A percentile compares a stretch with the other conserved stretches of the same genome.
Conservation (phyloP, 2,329 filamentous ascomycete genomes). For the Dothistroma pini region DNA sequence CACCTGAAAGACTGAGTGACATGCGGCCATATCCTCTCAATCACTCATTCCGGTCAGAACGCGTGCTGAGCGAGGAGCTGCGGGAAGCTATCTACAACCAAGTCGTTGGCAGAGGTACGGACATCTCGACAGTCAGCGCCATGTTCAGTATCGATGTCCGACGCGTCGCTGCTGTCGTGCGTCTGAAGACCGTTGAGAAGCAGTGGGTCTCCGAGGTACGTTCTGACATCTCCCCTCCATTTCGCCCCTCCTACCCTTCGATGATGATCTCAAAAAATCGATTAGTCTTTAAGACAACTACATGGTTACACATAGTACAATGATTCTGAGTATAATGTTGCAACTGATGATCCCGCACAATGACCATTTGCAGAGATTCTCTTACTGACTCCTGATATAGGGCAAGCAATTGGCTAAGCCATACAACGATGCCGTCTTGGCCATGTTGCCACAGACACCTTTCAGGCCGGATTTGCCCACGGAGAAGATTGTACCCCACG, state of each 20-base stretch:
- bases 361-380: not conserved
- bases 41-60: conserved; percentile 63
- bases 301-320: conserved; percentile 86
- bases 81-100: conserved; percentile 69
- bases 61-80: conserved; percentile 69
- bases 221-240: conserved; percentile 19
- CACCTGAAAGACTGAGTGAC: conserved; percentile 26
- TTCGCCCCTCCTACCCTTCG: conserved; percentile 15
- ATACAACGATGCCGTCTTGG: conserved; percentile 71
- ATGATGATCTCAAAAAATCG: conserved; percentile 77
- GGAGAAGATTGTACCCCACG: conserved; percentile 47
- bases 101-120: conserved; percentile 62
- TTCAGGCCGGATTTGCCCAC: conserved; percentile 33
- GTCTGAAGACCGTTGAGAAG: conserved; percentile 82
- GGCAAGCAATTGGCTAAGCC: conserved; percentile 70
- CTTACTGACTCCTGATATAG: conserved; percentile 45
- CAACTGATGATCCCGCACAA: not conserved
- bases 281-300: conserved; percentile 99
- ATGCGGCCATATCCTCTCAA: conserved; percentile 71
- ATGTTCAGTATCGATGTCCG: conserved; percentile 76
- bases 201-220: conserved; percentile 72
- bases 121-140: conserved; percentile 72
- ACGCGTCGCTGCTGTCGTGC: conserved; percentile 78
- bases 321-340: conserved; percentile 61
- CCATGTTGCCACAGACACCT: conserved; percentile 73